Conservation (phyloP, 768 basidiomycete species). For the Suillus lakei region DNA sequence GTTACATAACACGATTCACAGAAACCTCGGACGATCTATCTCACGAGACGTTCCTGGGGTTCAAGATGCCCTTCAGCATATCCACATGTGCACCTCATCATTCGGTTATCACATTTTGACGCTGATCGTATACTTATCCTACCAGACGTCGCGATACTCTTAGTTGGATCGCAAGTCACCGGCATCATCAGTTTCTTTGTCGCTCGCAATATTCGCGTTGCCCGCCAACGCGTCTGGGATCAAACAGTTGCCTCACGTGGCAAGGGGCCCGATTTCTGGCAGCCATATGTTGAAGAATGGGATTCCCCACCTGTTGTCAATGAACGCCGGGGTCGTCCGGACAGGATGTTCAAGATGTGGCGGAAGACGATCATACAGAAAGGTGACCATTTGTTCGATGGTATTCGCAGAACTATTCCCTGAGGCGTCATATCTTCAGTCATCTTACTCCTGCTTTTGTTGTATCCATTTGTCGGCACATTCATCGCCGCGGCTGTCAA, state of each 20-base stretch:
- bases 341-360: slow-evolving; percentile 20
- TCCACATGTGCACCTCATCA: slow-evolving; percentile 61
- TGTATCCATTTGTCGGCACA: slow-evolving; percentile 75
- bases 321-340: slow-evolving; percentile 24
- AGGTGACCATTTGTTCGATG: slow-evolving; percentile 16
- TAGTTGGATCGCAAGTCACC: slow-evolving; percentile 77
- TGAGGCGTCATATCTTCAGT: slow-evolving; percentile 37
- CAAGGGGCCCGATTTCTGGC: slow-evolving; percentile 86
- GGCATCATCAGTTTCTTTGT: slow-evolving; percentile 83
- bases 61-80: slow-evolving; percentile 65
- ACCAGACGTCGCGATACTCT: slow-evolving; percentile 74
- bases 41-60: slow-evolving; percentile 65
- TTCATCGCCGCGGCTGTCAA: slow-evolving; percentile 66
- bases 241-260: slow-evolving; percentile 85
- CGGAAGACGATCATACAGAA: slow-evolving; percentile 23
- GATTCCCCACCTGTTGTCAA: slow-evolving; percentile 55
- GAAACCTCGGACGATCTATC: slow-evolving; percentile 34
- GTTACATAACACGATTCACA: slow-evolving; percentile 31
- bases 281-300: slow-evolving; percentile 84
- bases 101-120: background rate
- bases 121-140: background rate
- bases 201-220: slow-evolving; percentile 79
- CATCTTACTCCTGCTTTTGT: slow-evolving; percentile 60
- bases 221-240: slow-evolving; percentile 76
- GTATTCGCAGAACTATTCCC: background rate